These are phyloP conservation scores for Eurotiales sp. DNA, from an alignment of 2,329 filamentous ascomycete genomes.

Conservation along the genomic window DNA sequence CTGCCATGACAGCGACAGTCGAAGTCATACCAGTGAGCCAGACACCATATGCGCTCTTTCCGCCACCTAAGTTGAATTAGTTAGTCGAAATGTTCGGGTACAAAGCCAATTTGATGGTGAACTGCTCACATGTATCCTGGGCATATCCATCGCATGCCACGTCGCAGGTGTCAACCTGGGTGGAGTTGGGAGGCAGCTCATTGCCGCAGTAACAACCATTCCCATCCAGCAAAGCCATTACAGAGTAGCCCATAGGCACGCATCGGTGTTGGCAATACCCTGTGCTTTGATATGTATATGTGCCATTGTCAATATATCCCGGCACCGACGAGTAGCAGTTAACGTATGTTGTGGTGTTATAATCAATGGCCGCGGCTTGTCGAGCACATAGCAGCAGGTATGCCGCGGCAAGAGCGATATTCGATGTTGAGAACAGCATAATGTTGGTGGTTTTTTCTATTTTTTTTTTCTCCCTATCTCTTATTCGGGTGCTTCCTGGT, in stretches of 20 bases:
- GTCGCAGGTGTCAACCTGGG: conserved; percentile 59
- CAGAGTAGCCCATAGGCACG: conserved; percentile 46
- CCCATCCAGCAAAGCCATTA: conserved; percentile 61
- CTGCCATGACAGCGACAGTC: conserved; percentile 27
- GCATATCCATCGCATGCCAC: conserved; percentile 62
- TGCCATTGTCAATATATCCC: conserved; percentile 46
- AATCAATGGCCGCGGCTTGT: neutral
- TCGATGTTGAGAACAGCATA: conserved; percentile 5
- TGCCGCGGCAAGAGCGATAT: conserved; percentile 6
- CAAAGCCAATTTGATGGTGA: no score
- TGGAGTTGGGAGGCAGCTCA: conserved; percentile 57
- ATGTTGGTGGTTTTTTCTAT: neutral
- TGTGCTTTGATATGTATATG: conserved; percentile 50
- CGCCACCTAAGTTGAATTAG: conserved; percentile 54
- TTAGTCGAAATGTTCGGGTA: no score
- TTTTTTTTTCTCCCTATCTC: neutral
- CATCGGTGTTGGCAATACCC: conserved; percentile 56
- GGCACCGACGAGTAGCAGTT: conserved; percentile 12
- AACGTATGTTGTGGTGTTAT: conserved; percentile 8
- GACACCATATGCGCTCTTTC: conserved; percentile 49
- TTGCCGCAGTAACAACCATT: conserved; percentile 71
- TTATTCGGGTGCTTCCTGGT: neutral
- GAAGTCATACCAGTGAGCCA: conserved; percentile 49
- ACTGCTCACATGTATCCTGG: conserved; percentile 64
- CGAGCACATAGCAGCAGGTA: conserved; percentile 1